Evolutionary conservation across 768 basidiomycete species (phyloP), one percentile per base, ranked within the genome.

Genomic region (Psilocybe subaeruginosa): DNA sequence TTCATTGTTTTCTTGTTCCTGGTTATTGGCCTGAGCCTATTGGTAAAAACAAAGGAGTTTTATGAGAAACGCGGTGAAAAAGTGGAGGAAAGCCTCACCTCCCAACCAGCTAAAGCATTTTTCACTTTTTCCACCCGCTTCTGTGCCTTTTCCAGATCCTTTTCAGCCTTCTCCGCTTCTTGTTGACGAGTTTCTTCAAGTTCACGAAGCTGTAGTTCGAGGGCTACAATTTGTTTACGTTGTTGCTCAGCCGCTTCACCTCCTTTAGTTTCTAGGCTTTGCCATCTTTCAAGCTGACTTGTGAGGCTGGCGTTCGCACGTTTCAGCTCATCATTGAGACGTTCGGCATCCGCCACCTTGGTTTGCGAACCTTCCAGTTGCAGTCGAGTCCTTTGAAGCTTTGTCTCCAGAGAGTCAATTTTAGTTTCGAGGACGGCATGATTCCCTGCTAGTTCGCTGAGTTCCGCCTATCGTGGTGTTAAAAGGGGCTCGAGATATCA

Each of bases 211-310:
- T 84, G 74, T 2, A 82, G 73, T 59, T 92, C 87, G 9, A 91
- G 76, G 33, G 86, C 82, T 8, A 80, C 74, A 8, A 83, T 82
- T 58, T 78, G 76, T 68, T 85, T 87, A 45, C 85, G 80, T 54
- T 81, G 73, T 5, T 74, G 71, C 55, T 88, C 89, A 8, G 81
- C 76, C 33, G 89, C 86, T 16, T 77, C 82, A 9, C 81, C 85
- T 50, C 85, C 89, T 51, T 84, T 86, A 29, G 76, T 85, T 67
- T 92, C 91, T 16, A 91, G 72, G 29, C 72, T 80, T 67, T 89
- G 80, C 89, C 89, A 91, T 67, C 87, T 85, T 45, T 83, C 82
- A 8, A 92, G 74, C 65, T 93, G 91, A 14, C 82, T 80, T 53
- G 82, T 80, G 39, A 91, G 75, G 45, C 88, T 82, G 4, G 74